These are phyloP conservation scores for Cystoisospora suis DNA, from an alignment of 169 alveolate species.

Conservation along the genomic window DNA sequence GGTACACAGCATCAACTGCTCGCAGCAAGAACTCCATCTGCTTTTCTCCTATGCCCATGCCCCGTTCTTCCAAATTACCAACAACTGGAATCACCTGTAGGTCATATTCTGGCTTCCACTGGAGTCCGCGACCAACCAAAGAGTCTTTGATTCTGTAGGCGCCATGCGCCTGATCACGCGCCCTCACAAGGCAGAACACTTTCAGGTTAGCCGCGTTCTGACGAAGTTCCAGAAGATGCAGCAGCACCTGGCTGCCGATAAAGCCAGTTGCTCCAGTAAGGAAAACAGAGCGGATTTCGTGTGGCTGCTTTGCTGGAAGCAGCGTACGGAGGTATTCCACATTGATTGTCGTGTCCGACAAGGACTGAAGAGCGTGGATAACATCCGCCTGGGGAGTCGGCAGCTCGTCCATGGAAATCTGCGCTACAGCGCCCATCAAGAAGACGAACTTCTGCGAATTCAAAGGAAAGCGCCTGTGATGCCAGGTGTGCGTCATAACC, in stretches of 20 bases:
- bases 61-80: conserved; percentile 67
- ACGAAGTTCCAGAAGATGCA: conserved; percentile 44
- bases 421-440: conserved; percentile 50
- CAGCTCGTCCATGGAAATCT: conserved; percentile 50
- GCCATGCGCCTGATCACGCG: conserved; percentile 61
- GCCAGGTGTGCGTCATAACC: conserved; percentile 52
- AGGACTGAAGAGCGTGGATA: not conserved
- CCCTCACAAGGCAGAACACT: conserved; percentile 70
- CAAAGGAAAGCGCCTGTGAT: conserved; percentile 47
- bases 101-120: conserved; percentile 44
- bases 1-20: conserved; percentile 71
- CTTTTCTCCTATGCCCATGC: conserved; percentile 64
- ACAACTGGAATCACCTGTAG: conserved; percentile 57
- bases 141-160: conserved; percentile 59
- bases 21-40: conserved; percentile 44
- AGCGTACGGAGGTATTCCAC: not conserved
- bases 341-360: conserved; percentile 34
- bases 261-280: conserved; percentile 76
- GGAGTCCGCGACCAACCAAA: conserved; percentile 49
- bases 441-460: conserved; percentile 59
- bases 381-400: conserved; percentile 53
- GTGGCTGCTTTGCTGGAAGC: conserved; percentile 15
- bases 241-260: conserved; percentile 67
- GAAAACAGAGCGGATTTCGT: conserved; percentile 41
- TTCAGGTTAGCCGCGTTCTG: conserved; percentile 5